A percentile compares a stretch with the other conserved stretches of the same genome.
Conservation (phyloP, 768 basidiomycete genomes). For the Auricularia auricula-judae region DNA sequence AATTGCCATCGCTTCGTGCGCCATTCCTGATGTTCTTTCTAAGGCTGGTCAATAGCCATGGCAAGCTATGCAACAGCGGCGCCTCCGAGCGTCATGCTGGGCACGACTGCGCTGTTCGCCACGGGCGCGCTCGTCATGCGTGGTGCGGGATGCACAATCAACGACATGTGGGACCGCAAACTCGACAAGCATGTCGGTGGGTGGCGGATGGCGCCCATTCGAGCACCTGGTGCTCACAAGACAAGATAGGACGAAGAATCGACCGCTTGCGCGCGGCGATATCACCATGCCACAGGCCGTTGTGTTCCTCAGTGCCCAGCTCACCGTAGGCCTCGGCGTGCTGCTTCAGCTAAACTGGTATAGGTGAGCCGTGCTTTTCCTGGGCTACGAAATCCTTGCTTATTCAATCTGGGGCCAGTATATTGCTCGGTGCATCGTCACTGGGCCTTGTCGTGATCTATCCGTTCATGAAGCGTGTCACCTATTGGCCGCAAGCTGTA, state of each 20-base stretch:
- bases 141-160: slow-evolving; percentile 96
- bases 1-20: no score
- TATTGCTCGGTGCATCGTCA: slow-evolving; percentile 84
- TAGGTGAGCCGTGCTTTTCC: slow-evolving; percentile 43
- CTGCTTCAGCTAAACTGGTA: slow-evolving; percentile 90
- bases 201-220: slow-evolving; percentile 9
- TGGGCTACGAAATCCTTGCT: no score
- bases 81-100: slow-evolving; percentile 57
- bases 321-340: slow-evolving; percentile 73
- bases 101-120: slow-evolving; percentile 76
- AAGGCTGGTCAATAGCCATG: slow-evolving; percentile 99
- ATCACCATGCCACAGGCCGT: slow-evolving; percentile 66
- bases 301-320: slow-evolving; percentile 70
- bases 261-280: slow-evolving; percentile 81
- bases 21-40: slow-evolving; percentile 3
- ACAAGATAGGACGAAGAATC: slow-evolving; percentile 71
- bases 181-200: slow-evolving; percentile 86
- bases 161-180: slow-evolving; percentile 95
- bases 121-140: slow-evolving; percentile 91
- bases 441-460: slow-evolving; percentile 80
- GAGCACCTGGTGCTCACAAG: neutral
- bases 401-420: slow-evolving; percentile 33
- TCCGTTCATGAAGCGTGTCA: slow-evolving; percentile 94
- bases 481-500: slow-evolving; percentile 93
- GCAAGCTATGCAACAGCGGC: slow-evolving; percentile 70